These are phyloP conservation scores for Pinus taeda DNA, from an alignment of 75 land plant genomes.

Conservation along the genomic window DNA sequence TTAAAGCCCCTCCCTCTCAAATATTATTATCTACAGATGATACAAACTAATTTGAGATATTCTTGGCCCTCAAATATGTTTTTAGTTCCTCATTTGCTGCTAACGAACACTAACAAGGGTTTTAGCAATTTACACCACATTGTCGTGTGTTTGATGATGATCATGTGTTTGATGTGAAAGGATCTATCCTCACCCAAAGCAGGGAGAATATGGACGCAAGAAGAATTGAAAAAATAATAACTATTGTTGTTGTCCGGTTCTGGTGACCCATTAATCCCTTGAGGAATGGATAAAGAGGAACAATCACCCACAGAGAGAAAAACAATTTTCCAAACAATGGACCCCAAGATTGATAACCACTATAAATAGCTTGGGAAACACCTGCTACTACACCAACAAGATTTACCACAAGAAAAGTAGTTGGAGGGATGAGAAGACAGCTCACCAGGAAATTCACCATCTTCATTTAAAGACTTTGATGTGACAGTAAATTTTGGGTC, in stretches of 20 bases:
- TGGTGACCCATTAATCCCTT: conserved; percentile 83
- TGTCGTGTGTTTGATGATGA: conserved; percentile 27
- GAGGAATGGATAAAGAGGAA: conserved; percentile 81
- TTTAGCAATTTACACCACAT: conserved; percentile 73
- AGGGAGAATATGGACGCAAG: conserved; percentile 91
- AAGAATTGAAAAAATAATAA: conserved; percentile 84
- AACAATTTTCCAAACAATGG: conserved; percentile 82
- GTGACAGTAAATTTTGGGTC: conserved; percentile 99
- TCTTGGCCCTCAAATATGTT: no score
- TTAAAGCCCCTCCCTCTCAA: no score
- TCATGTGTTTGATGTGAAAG: conserved; percentile 37
- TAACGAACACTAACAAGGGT: no score
- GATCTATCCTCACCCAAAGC: conserved; percentile 85
- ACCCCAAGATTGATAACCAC: conserved; percentile 86
- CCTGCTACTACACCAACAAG: conserved; percentile 83
- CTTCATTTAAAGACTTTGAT: conserved; percentile 85
- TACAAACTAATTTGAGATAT: no score
- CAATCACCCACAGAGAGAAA: conserved; percentile 84
- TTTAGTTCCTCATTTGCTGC: no score
- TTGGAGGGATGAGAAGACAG: conserved; percentile 72
- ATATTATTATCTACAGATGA: no score
- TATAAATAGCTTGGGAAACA: conserved; percentile 74
- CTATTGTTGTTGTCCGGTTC: conserved; percentile 79
- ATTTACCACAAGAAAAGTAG: conserved; percentile 68
- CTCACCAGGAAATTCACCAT: conserved; percentile 85